A percentile compares a stretch with the other conserved stretches of the same genome.
Conservation (phyloP, 2,329 filamentous ascomycete species). For the Paraphaeosphaeria minitans region DNA sequence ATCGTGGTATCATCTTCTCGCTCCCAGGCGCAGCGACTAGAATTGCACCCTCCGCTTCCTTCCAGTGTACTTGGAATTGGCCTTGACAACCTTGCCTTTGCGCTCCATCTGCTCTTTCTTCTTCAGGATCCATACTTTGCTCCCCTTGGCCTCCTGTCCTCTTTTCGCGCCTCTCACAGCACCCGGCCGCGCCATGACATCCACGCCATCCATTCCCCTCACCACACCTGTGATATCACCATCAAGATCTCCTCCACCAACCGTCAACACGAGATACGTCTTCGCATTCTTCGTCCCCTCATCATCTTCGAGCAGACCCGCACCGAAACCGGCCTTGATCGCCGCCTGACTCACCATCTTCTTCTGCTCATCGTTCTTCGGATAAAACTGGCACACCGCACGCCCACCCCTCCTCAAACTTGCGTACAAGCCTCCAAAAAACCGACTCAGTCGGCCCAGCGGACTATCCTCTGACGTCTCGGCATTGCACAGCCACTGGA, state of each 20-base stretch:
- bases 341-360: constrained; percentile 91
- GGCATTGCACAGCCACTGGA: constrained; percentile 99
- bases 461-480: constrained; percentile 85
- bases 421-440: constrained; percentile 92
- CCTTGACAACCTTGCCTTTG: constrained; percentile 94
- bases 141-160: constrained; percentile 74
- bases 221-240: constrained; percentile 90
- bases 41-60: constrained; percentile 82
- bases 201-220: constrained; percentile 84
- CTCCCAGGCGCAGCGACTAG: constrained; percentile 49
- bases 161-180: constrained; percentile 58
- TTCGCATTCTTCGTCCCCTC: constrained; percentile 96
- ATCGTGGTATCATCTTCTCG: constrained; percentile 19
- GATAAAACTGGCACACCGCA: constrained; percentile 97
- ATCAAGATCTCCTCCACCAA: constrained; percentile 69
- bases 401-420: constrained; percentile 80
- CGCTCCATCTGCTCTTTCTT: constrained; percentile 93
- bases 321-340: constrained; percentile 92
- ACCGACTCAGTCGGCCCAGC: constrained; percentile 76
- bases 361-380: constrained; percentile 90
- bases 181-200: constrained; percentile 65
- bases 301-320: constrained; percentile 93
- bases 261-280: constrained; percentile 92
- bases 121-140: constrained; percentile 80
- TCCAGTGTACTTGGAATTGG: constrained; percentile 90